Percentiles rank a stretch among this genome's conserved stretches.
Evolutionary conservation across 495 filamentous ascomycete species (phyloP).

Genomic region (Penicillium coprophilum): DNA sequence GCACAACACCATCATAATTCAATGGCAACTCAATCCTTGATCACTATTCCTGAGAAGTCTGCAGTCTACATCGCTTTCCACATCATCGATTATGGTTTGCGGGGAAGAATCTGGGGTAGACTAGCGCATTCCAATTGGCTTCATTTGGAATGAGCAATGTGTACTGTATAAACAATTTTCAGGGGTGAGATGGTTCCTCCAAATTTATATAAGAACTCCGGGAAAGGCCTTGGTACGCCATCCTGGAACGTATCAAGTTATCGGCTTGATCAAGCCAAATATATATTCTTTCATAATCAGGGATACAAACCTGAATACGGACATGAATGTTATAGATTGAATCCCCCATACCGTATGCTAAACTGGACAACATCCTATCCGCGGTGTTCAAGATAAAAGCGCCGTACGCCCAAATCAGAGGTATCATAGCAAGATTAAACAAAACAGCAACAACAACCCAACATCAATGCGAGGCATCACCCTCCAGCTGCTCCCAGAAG

Average conservation of each 20-base stretch:
- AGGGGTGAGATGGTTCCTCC: background rate
- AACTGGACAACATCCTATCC: background rate
- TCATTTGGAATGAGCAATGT: background rate
- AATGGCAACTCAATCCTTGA: background rate
- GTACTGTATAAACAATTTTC: background rate
- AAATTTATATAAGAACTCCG: background rate
- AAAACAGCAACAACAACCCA: background rate
- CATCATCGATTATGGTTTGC: background rate
- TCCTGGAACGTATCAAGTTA: background rate
- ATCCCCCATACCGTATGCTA: background rate
- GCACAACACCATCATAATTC: background rate
- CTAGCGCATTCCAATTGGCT: background rate
- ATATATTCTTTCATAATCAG: background rate
- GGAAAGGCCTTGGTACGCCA: background rate
- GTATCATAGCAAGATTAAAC: conserved; percentile 3
- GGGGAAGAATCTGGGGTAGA: conserved; percentile 3
- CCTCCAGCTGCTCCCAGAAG: background rate
- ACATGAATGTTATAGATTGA: background rate
- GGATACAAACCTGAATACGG: background rate
- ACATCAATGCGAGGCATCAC: background rate
- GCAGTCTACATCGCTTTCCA: background rate
- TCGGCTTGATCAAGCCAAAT: background rate
- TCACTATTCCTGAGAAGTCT: background rate
- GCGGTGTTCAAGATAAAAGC: background rate
- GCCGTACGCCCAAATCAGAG: conserved; percentile 1